phyloP scores from a whole-genome alignment of 2,329 filamentous ascomycete genomes.

The Colletotrichum melonis region DNA sequence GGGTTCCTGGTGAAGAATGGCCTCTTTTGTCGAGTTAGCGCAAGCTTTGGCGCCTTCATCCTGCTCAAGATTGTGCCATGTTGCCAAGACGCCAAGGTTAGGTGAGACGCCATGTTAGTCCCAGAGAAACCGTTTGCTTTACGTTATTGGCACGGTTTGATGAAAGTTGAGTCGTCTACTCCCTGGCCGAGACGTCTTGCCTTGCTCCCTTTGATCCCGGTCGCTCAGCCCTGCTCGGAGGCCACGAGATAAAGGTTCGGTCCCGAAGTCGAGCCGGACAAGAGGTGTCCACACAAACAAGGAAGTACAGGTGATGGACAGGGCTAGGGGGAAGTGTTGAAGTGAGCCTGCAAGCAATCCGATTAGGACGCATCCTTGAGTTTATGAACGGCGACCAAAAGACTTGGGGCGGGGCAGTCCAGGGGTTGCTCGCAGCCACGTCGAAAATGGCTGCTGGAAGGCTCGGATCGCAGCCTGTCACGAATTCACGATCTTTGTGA shows the following conservation, averaged over 20 bases:
- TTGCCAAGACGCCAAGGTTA: neutral
- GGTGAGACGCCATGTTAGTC: neutral
- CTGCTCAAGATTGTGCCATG: neutral
- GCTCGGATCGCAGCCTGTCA: slow-evolving; percentile 4
- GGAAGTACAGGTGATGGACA: neutral
- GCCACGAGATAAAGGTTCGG: neutral
- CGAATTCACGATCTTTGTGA: neutral
- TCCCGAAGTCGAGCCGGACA: neutral
- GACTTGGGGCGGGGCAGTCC: neutral
- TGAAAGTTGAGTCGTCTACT: neutral
- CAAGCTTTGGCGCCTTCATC: neutral
- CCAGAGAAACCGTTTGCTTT: neutral
- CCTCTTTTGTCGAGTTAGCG: neutral
- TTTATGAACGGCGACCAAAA: neutral
- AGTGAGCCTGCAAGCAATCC: neutral
- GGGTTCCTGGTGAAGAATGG: slow-evolving; percentile 10
- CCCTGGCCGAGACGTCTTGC: neutral
- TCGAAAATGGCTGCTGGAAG: neutral
- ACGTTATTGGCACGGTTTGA: neutral
- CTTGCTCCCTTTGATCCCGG: neutral
- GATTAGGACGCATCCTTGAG: neutral
- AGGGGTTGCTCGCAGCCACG: neutral
- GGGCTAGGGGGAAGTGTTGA: neutral
- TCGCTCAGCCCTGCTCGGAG: neutral
- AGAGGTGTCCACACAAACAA: neutral